Percentiles rank a stretch among this genome's conserved stretches.
Conservation (phyloP, 1,284 basidiomycete species). For the Ustilago curta region DNA sequence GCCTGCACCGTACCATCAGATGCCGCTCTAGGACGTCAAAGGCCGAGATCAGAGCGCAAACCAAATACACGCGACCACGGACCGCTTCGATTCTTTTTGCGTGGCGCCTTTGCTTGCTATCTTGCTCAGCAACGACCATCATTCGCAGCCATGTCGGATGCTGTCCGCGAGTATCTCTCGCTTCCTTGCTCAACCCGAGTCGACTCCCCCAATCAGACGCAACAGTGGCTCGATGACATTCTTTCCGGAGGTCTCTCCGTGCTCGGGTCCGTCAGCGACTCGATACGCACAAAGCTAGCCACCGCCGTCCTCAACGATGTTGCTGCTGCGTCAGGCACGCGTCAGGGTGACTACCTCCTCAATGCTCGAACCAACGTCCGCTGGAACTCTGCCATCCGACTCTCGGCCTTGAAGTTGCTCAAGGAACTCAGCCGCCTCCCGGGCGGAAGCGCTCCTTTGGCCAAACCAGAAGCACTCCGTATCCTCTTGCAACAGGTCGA, state of each 20-base stretch:
- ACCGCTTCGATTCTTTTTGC: neutral
- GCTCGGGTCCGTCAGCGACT: conserved; percentile 36
- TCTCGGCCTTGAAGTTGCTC: conserved; percentile 47
- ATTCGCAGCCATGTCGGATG: conserved; percentile 27
- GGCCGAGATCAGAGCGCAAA: too few species aligned
- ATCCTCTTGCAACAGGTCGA: conserved; percentile 49
- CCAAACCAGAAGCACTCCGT: conserved; percentile 31
- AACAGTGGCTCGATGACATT: conserved; percentile 37
- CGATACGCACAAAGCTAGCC: conserved; percentile 43
- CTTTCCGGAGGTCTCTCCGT: conserved; percentile 21
- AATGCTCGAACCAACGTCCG: conserved; percentile 25
- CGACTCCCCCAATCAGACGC: conserved; percentile 26
- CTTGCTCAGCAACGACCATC: neutral
- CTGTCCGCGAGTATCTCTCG: conserved; percentile 44
- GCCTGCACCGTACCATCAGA: too few species aligned
- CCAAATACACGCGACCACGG: neutral
- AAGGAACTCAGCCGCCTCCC: conserved; percentile 58
- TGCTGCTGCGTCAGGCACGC: conserved; percentile 31
- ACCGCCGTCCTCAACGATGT: conserved; percentile 41
- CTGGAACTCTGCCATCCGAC: conserved; percentile 33
- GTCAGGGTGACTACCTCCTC: conserved; percentile 36
- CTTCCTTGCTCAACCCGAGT: conserved; percentile 27
- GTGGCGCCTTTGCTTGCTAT: too few species aligned
- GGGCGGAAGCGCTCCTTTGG: conserved; percentile 49
- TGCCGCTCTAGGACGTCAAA: too few species aligned